These are phyloP conservation scores for Aristolochia californica DNA, from an alignment of 164 flowering plant species.

Conservation along the genomic window DNA sequence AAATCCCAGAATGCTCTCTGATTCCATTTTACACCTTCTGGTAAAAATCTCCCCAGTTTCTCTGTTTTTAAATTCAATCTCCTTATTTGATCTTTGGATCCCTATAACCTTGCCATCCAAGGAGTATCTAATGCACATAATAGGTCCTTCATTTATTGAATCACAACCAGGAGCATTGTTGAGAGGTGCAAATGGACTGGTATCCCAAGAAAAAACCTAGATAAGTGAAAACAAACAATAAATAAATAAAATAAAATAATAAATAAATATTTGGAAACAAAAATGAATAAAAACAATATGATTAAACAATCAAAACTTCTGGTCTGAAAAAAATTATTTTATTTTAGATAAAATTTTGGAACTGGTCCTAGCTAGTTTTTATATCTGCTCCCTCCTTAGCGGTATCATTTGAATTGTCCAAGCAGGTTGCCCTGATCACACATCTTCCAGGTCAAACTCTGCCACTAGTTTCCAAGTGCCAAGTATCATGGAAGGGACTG, in stretches of 20 bases:
- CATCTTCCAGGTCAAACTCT: neutral
- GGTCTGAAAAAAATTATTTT: neutral
- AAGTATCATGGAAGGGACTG: no score
- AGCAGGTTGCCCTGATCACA: neutral
- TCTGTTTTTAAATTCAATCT: slow-evolving; percentile 63
- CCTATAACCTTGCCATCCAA: slow-evolving; percentile 70
- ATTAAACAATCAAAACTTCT: neutral
- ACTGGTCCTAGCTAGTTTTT: neutral
- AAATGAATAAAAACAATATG: neutral
- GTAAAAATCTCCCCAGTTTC: slow-evolving; percentile 51
- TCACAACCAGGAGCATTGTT: slow-evolving; percentile 45
- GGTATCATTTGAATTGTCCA: no score
- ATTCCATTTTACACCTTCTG: slow-evolving; percentile 50
- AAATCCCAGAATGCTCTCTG: slow-evolving; percentile 80
- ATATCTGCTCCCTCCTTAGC: no score
- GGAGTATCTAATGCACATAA: slow-evolving; percentile 63
- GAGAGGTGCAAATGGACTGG: slow-evolving; percentile 38
- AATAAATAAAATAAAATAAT: neutral
- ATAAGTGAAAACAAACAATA: slow-evolving; percentile 3
- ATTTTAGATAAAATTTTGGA: neutral
- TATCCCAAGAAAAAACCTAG: slow-evolving; percentile 79
- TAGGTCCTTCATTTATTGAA: slow-evolving; percentile 65
- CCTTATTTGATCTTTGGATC: slow-evolving; percentile 62
- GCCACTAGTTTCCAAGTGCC: neutral
- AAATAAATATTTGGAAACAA: neutral